Evolutionary conservation across 345 rosid genomes (phyloP).

Genomic region (Populus alba): DNA sequence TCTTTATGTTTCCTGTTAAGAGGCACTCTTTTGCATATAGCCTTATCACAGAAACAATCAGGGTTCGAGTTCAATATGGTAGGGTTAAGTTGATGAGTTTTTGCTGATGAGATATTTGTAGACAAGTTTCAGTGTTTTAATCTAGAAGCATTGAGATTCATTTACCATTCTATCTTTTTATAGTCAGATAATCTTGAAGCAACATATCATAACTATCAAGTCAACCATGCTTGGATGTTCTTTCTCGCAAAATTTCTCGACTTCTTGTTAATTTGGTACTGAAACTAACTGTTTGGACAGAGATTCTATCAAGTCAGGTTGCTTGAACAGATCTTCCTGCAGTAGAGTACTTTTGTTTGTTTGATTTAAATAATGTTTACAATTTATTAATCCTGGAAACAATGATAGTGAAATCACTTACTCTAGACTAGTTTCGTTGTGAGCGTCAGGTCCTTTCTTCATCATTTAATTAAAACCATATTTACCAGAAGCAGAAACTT

Average conservation of each 20-base stretch:
- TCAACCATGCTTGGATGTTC: neutral
- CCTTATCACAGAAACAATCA: too few species aligned
- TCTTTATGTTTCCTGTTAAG: too few species aligned
- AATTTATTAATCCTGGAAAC: neutral
- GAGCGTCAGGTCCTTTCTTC: neutral
- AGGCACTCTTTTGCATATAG: too few species aligned
- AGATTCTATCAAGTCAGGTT: neutral
- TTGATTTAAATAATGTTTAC: neutral
- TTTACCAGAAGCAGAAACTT: neutral
- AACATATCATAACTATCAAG: neutral
- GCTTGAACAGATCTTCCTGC: neutral
- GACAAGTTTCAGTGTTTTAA: neutral
- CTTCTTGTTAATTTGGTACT: neutral
- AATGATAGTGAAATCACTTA: neutral
- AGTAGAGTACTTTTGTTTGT: neutral
- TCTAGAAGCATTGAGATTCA: neutral
- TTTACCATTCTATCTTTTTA: neutral
- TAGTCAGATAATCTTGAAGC: neutral
- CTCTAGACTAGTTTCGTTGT: neutral
- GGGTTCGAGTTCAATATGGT: too few species aligned
- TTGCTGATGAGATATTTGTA: neutral
- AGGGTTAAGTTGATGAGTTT: too few species aligned
- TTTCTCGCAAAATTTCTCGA: neutral
- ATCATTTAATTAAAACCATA: neutral
- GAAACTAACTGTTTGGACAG: neutral